Evolutionary conservation across 495 filamentous ascomycete genomes (phyloP), one percentile per base, ranked within the genome.

Genomic region (Neurospora terricola): DNA sequence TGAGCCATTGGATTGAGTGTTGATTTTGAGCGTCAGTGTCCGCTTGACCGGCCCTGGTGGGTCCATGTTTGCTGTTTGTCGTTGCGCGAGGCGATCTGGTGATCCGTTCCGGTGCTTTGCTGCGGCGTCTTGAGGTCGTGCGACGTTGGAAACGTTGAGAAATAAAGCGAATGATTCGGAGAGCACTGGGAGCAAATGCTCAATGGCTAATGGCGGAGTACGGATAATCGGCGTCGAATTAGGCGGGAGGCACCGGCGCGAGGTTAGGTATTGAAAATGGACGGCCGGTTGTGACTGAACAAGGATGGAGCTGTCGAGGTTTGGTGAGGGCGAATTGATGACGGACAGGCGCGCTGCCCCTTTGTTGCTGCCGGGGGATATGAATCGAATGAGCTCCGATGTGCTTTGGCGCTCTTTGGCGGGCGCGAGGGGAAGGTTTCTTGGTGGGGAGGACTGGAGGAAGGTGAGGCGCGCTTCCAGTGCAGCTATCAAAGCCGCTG

Each of bases 21-120:
- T 77, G 54, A 80, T 71, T 42, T 80, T 80, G 21, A 80, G 74
- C 36, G 72, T 80, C 23, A 78, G 71, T 16, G 54, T 66, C 74
- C 71, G 66, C 73, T 76, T 78, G 3, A 59, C 62, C 21, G 74
- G 76, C 62, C 72, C 74, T 12, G 77, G 74, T 18, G 71, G 38
- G 39, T 69, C 23, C 69, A 76, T 42, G 72, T 70, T 36, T 73
- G 66, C 21, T 76, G 54, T 66, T 18, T 34, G 54, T 66, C 54
- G 54, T 66, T 66, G 54, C 54, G 54, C 27, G 30, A 66, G 27
- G 54, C 54, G 27, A 27, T 66, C 27, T 66, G 54, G 54, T 66
- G 30, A 18, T 66, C 54, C 11, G 54, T 14, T 66, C 34, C 27
- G 12, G 27, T 9, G 23, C 27, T 66, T 66, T 66, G 27, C 54